Base-by-base conservation (phyloP, 1,139 yeast species). In the Blastobotrys buckinghamii region DNA sequence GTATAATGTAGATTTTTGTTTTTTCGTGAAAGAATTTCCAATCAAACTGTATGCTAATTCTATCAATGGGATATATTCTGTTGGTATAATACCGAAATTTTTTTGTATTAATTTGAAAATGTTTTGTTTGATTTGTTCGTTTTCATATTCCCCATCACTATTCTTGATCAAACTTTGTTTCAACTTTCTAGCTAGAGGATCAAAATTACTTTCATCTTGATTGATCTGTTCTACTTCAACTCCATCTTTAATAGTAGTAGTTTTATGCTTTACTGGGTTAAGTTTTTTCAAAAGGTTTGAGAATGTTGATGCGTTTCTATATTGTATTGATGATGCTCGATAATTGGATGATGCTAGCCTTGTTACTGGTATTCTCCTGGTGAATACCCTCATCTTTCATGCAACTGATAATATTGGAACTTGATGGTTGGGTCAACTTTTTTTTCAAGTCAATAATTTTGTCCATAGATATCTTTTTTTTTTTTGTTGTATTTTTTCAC, bases 21-120 rank as follows among this genome's bases (percentile, higher is more conserved):
- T 27, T 9, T 35, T n/a, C 3, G 30, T 15, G 15, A 47, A 13
- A 3, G 30, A 20, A 8, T 13, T 16, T 8, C 38, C 41, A n/a
- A 34, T 34, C 16, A 38, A 32, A 20, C 48, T 45, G 16, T 42
- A 41, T 12, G 53, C 53, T 35, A 45, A 39, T 34, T 50, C 53
- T 35, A 49, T 49, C 34, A 48, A 42, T 9, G 52, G 42, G n/a
- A 50, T 22, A 27, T 45, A 50, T 22, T 49, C 37, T 19, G 27
- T 32, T 3, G 51, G 52, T 10, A 48, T 39, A 10, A 53, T 36
- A 6, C 53, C 55, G 20, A 44, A 42, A 30, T 48, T 48, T 17
- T 47, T 49, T 6, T 47, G 48, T 8, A 47, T 34, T 16, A 51
- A 42, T 30, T 29, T n/a, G 22, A 39, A 19, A 17, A 42, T 8